Percentiles rank a stretch among this genome's conserved stretches.
These are phyloP conservation scores for Ceratocystis destructans DNA, from an alignment of 2,329 filamentous ascomycete genomes.

Conservation along the genomic window DNA sequence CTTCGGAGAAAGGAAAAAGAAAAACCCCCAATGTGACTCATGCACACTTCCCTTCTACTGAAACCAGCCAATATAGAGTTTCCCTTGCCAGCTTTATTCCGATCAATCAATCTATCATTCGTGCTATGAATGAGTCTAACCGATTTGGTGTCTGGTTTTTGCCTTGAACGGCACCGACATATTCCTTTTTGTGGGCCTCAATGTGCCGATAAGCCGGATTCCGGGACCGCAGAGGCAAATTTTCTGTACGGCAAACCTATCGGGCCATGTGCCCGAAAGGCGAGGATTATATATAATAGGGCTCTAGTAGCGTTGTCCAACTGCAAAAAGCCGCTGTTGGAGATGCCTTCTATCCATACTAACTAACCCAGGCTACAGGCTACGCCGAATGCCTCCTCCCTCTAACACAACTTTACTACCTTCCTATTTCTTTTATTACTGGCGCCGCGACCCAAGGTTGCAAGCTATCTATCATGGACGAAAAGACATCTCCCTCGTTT, in stretches of 20 bases:
- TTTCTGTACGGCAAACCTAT: background rate
- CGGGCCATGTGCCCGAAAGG: background rate
- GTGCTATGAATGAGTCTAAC: background rate
- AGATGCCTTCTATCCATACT: background rate
- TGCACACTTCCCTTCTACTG: background rate
- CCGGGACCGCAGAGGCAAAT: slow-evolving; percentile 12
- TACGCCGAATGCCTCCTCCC: background rate
- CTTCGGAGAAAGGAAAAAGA: background rate
- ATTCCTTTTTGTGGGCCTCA: background rate
- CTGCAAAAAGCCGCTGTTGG: background rate
- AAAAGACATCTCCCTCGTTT: background rate
- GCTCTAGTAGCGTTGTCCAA: background rate
- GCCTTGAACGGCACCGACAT: background rate
- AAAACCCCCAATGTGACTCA: background rate
- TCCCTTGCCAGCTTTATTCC: background rate
- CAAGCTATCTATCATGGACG: background rate
- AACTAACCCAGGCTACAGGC: background rate
- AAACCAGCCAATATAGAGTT: background rate
- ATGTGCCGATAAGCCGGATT: slow-evolving; percentile 6
- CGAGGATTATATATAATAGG: background rate
- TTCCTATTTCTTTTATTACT: background rate
- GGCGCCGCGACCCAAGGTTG: background rate
- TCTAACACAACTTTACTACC: background rate
- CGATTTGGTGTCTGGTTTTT: background rate
- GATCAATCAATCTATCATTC: background rate